Evolutionary conservation across 1,139 yeast species (phyloP).

Genomic region (Yamadazyma triangularis): DNA sequence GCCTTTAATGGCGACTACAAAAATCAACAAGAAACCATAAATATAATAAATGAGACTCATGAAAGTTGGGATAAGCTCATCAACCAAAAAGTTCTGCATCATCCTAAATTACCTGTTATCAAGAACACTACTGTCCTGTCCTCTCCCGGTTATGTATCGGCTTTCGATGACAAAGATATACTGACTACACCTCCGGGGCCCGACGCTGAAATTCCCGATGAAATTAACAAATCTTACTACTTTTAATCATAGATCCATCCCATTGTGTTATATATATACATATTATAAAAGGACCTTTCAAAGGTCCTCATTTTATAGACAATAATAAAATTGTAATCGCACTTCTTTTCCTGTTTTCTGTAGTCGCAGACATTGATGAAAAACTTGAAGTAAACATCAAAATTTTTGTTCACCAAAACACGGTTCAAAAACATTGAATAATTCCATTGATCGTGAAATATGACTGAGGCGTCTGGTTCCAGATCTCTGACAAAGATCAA

Average conservation of each 20-base stretch:
- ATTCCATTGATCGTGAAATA: background rate
- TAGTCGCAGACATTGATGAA: too few species aligned
- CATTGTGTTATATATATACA: too few species aligned
- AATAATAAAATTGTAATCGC: too few species aligned
- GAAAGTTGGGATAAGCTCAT: slow-evolving; percentile 71
- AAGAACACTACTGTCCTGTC: slow-evolving; percentile 59
- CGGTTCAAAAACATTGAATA: background rate
- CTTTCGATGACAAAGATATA: slow-evolving; percentile 11
- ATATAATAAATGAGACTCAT: slow-evolving; percentile 63
- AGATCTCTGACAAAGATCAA: slow-evolving; percentile 3
- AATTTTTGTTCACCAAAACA: too few species aligned
- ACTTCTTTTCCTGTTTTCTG: too few species aligned
- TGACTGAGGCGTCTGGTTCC: slow-evolving; percentile 5
- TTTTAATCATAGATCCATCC: too few species aligned
- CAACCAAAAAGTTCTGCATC: slow-evolving; percentile 22
- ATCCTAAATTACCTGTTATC: slow-evolving; percentile 34
- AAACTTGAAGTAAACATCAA: too few species aligned
- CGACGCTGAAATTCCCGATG: slow-evolving; percentile 21
- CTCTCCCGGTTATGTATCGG: slow-evolving; percentile 33
- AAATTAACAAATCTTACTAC: slow-evolving; percentile 13
- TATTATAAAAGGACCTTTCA: too few species aligned
- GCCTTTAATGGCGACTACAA: slow-evolving; percentile 83
- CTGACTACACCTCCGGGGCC: slow-evolving; percentile 16
- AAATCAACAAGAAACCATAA: slow-evolving; percentile 68
- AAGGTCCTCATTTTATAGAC: too few species aligned